Base-by-base conservation (phyloP, 306 rosid species). In the Nissolia schottii region DNA sequence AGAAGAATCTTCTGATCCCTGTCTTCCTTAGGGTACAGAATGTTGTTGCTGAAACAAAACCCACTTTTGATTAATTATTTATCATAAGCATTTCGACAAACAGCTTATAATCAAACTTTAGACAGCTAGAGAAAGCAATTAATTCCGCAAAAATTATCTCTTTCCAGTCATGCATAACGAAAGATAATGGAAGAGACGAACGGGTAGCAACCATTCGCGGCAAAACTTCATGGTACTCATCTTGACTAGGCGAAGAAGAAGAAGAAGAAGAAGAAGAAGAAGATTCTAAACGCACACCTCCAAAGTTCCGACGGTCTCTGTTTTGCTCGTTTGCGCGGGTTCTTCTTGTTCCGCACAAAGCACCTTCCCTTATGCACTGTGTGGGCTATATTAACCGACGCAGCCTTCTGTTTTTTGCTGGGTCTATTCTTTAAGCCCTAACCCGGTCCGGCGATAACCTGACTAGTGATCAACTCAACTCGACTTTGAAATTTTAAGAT, bases 171-270 rank as follows among this genome's bases (percentile, higher is more conserved):
- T n/a, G n/a, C n/a, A n/a, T n/a, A n/a, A n/a, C 9, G 40, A 35
- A 35, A 35, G 11, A 35, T 1, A 35, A 8, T 35, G 3, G 4
- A 12, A 2, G 15, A 38, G 31, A 60, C 18, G 37, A 19, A 67
- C 29, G 43, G 31, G 57, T 18, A 64, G 75, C 0, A 56, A 94
- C 99, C 99, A 94, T 88, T 94, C 99, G 64, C 99, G 97, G 87
- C 99, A 94, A 84, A 94, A 94, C 40, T 94, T 94, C 99, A 94
- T 94, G 77, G 99, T 83, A 85, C 97, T 94, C 99, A 94, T 94
- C 59, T 89, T 94, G 79, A 25, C 20, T 63, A 56, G 45, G 43
- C 57, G 35, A 22, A 0, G 19, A 48, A 14, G 41, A 13, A 8
- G 2, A 9, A 69, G 13, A 41, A 1, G n/a, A n/a, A n/a, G n/a